These are phyloP conservation scores for Rhizopogon rudus DNA, from an alignment of 768 basidiomycete species.

Conservation along the genomic window DNA sequence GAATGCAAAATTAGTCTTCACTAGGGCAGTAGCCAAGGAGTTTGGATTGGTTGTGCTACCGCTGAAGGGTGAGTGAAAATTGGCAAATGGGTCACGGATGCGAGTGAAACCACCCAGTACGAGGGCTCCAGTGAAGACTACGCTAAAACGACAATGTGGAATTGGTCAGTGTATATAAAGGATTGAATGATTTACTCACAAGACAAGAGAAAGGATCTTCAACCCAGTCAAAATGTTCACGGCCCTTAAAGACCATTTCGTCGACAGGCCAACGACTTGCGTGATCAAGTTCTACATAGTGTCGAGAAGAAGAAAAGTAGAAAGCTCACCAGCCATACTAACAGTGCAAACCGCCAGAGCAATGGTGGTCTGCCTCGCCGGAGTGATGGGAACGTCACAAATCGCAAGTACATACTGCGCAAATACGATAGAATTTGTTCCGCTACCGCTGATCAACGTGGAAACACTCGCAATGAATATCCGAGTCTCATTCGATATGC, in stretches of 20 bases:
- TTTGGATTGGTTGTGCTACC: constrained; percentile 21
- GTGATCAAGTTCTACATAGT: too few relatives aligned
- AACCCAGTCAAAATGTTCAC: constrained; percentile 17
- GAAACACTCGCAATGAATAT: background rate
- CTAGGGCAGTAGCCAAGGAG: constrained; percentile 20
- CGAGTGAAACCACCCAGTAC: constrained; percentile 22
- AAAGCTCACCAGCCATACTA: constrained; percentile 12
- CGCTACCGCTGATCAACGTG: constrained; percentile 9
- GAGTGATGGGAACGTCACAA: constrained; percentile 14
- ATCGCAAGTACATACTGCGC: constrained; percentile 19
- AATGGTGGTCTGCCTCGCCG: constrained; percentile 12
- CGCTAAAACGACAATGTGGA: constrained; percentile 4
- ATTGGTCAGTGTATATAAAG: background rate
- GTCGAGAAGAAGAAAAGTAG: background rate
- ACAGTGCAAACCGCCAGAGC: constrained; percentile 19
- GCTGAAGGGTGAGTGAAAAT: constrained; percentile 24
- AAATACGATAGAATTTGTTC: constrained; percentile 20
- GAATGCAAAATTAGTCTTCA: constrained; percentile 26
- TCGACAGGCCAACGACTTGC: constrained; percentile 21
- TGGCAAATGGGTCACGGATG: constrained; percentile 22
- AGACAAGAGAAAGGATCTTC: constrained; percentile 12
- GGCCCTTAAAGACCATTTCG: constrained; percentile 22
- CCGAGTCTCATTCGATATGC: background rate
- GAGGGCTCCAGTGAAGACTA: constrained; percentile 19
- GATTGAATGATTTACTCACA: constrained; percentile 8